Base-by-base conservation (phyloP, 257 asterid genomes). In the Nicotiana tabacum region DNA sequence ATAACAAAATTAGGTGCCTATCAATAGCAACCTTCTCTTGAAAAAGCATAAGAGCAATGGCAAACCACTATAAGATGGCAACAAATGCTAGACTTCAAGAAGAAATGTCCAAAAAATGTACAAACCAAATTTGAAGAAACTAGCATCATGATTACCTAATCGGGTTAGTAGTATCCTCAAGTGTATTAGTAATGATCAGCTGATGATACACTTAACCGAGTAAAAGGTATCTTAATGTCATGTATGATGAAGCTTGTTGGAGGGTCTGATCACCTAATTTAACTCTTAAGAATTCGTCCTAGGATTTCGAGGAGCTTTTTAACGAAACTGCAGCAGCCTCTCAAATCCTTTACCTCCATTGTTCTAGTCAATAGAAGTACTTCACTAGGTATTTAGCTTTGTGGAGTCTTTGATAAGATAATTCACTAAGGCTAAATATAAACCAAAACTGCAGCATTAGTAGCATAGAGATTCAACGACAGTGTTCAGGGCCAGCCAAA, bases 331-430 rank as follows among this genome's bases (percentile, higher is more conserved):
- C 60, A 43, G 48, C 10, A 43, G 48, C 48, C 48, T 7, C 48
- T 43, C 48, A 43, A 43, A 43, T 43, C 48, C 48, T 43, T 7
- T 43, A 43, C 10, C 37, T 53, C 57, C 17, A 3, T 53, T 53
- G 17, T 53, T 53, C 57, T 53, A 12, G 57, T 53, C 17, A 53
- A 9, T n/a, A 39, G 27, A 66, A 66, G 56, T n/a, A 74, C 46
- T 7, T 74, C 29, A 27, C 9, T 74, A 51, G 24, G 43, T 51
- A 18, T 74, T 60, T 74, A 46, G 62, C 62, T 72, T 4, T 48
- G 12, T 13, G 79, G 79, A 48, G 80, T 8, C 80, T 27, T 56
- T 48, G 80, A 51, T 74, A 48, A 48, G 80, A 74, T 51, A 74
- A 27, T 24, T 72, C 64, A 0, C 51, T 51, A 48, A 15, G 51